Evolutionary conservation across 306 rosid genomes (phyloP).

Genomic region (Ochetophila trinervis): DNA sequence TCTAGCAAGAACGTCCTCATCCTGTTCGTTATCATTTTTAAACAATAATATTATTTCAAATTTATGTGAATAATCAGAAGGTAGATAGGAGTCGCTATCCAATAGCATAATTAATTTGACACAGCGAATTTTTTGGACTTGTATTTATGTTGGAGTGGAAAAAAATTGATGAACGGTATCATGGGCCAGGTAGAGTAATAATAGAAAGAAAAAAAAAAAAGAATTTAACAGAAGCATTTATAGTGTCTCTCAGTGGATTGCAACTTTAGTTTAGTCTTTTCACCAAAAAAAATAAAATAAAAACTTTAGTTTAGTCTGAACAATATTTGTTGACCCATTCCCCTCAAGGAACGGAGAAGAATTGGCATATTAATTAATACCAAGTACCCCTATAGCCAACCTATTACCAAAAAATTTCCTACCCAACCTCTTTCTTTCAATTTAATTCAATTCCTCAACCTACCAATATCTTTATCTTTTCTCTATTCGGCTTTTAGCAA

Average conservation of each 20-base stretch:
- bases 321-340: background rate
- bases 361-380: background rate
- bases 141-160: background rate
- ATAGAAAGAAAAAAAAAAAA: background rate
- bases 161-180: slow-evolving; percentile 4
- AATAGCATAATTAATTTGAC: background rate
- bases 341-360: slow-evolving; percentile 4
- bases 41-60: background rate
- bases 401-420: no score
- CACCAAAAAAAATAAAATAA: no score
- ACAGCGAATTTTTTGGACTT: no score
- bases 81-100: slow-evolving; percentile 13
- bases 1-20: slow-evolving; percentile 67
- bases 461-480: no score
- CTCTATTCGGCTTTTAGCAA: no score
- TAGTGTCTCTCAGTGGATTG: slow-evolving; percentile 6
- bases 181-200: background rate
- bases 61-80: background rate
- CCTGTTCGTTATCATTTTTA: slow-evolving; percentile 34
- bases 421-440: no score
- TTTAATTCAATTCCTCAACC: no score
- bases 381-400: no score
- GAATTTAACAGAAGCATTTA: background rate
- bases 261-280: no score
- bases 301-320: no score